Conservation (phyloP, 169 alveolate species). For the Babesia ovata region DNA sequence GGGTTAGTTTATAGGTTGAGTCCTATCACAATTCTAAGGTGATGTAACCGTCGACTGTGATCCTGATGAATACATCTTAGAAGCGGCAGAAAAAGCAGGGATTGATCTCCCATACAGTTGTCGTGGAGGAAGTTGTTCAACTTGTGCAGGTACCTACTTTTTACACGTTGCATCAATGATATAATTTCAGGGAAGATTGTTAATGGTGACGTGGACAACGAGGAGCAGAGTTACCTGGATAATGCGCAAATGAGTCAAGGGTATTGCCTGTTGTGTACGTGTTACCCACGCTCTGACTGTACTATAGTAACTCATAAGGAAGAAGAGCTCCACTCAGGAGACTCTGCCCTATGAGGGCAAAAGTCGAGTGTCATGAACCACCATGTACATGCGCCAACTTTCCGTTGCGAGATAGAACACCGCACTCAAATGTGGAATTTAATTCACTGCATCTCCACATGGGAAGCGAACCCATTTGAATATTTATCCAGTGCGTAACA, state of each 20-base stretch:
- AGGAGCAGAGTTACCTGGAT: constrained; percentile 81
- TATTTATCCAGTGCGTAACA: neutral
- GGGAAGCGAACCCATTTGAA: neutral
- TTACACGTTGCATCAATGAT: neutral
- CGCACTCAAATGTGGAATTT: neutral
- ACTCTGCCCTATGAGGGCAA: neutral
- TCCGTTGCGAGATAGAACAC: too few relatives aligned
- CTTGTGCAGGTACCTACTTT: constrained; percentile 74
- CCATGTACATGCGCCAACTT: too few relatives aligned
- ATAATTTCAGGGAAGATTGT: constrained; percentile 69
- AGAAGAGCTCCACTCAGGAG: constrained; percentile 73
- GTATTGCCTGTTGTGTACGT: constrained; percentile 79
- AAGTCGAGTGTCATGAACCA: too few relatives aligned
- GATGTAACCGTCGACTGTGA: constrained; percentile 78
- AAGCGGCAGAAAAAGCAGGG: constrained; percentile 84
- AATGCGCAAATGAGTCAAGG: constrained; percentile 79
- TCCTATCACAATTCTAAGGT: constrained; percentile 53
- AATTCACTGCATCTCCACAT: neutral
- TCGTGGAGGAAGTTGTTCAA: constrained; percentile 87
- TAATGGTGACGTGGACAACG: constrained; percentile 78
- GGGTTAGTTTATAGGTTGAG: constrained; percentile 8
- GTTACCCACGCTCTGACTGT: constrained; percentile 84
- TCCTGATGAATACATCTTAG: constrained; percentile 84
- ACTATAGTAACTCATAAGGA: constrained; percentile 84
- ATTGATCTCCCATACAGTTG: constrained; percentile 87